Evolutionary conservation across 352 stramenopile genomes (phyloP), one percentile per base, ranked within the genome.

Genomic region (Pythium plurisporium): DNA sequence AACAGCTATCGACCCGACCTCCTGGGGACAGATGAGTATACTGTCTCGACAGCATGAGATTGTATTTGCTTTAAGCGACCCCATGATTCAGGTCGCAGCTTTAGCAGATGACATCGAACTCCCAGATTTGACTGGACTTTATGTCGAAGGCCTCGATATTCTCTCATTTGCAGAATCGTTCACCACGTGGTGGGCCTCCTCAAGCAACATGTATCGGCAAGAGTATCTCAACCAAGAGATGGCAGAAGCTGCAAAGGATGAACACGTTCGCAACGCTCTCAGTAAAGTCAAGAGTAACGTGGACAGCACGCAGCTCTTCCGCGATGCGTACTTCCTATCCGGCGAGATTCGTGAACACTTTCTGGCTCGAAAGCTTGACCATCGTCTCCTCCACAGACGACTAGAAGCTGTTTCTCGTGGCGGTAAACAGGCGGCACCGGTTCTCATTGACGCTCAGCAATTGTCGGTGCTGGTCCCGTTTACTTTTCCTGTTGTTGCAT

Each of bases 91-190:
- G 47, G 54, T 87, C 12, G 76, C 74, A 46, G 81, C 81, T 2
- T 78, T 88, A 49, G 70, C 43, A 19, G 64, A 75, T 23, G 70
- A 82, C 8, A 65, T 91, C 33, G 76, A 82, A 38, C 61, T 91
- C 25, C 79, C 78, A 10, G 71, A 89, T 25, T 27, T 86, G 1
- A 70, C 64, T 19, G 59, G 65, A 4, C 69, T 52, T 7, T 66
- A 46, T 42, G 19, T 86, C 17, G 65, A 84, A 9, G 62, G 72
- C 30, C 70, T 70, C 12, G 76, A 86, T 44, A 59, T 87, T 34
- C 61, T 82, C 9, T 41, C 63, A n/a, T 49, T 86, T 1, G 73
- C 79, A 0, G 60, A 53, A 0, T 67, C 71, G 36, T 91, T 91
- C 55, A 44, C 85, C 8, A 55, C 67, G 4, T 91, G 81, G 81